Conservation (phyloP, 352 stramenopile species). For the Peronospora farinosa region DNA sequence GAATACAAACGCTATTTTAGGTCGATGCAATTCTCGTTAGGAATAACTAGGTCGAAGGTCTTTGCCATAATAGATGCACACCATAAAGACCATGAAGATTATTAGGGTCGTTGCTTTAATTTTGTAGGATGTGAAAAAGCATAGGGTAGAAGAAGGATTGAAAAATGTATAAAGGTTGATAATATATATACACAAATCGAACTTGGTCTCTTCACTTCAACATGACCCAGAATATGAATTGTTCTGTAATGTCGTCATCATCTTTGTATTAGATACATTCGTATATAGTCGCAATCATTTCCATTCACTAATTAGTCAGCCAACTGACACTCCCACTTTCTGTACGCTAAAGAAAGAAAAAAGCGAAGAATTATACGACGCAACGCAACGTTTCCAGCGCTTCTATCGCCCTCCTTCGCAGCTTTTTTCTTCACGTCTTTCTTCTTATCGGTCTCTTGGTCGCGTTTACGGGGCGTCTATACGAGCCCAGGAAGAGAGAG, state of each 20-base stretch:
- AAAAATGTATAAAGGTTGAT: too few relatives aligned
- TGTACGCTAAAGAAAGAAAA: background rate
- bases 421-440: background rate
- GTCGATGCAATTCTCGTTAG: too few relatives aligned
- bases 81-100: too few relatives aligned
- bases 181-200: too few relatives aligned
- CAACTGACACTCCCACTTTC: background rate
- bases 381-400: background rate
- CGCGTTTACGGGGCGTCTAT: background rate
- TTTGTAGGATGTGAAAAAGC: too few relatives aligned
- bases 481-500: slow-evolving; percentile 13
- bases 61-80: too few relatives aligned
- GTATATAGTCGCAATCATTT: background rate
- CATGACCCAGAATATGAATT: background rate
- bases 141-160: too few relatives aligned
- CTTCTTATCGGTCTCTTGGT: background rate
- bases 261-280: background rate
- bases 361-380: background rate
- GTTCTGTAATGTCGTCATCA: background rate
- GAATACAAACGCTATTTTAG: too few relatives aligned
- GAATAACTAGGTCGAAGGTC: too few relatives aligned
- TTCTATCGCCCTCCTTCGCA: background rate
- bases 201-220: too few relatives aligned
- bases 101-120: too few relatives aligned
- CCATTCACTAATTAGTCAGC: background rate